Evolutionary conservation across 2,329 filamentous ascomycete genomes (phyloP).

Genomic region (Fusarium temperatum): DNA sequence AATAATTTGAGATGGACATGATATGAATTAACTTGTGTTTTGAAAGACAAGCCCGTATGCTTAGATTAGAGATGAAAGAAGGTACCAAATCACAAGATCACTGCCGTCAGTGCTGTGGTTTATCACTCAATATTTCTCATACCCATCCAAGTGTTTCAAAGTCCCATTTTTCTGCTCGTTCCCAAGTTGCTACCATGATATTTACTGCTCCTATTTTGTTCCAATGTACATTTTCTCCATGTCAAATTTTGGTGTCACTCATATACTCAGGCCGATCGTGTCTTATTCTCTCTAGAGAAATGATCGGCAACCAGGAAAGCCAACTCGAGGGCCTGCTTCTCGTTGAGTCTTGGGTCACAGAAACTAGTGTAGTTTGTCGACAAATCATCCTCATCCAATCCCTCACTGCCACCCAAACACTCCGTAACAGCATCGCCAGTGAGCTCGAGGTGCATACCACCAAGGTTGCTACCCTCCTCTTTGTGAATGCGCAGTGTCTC

Average conservation of each 20-base stretch:
- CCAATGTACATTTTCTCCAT: neutral
- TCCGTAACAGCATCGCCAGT: constrained; percentile 97
- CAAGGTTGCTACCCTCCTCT: constrained; percentile 83
- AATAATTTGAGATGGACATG: constrained; percentile 31
- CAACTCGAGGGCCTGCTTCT: constrained; percentile 96
- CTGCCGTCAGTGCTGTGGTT: neutral
- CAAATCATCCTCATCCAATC: constrained; percentile 86
- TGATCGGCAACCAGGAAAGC: constrained; percentile 93
- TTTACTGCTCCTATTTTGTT: neutral
- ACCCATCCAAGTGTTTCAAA: neutral
- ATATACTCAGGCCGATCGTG: neutral
- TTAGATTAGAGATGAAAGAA: constrained; percentile 20
- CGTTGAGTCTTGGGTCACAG: constrained; percentile 94
- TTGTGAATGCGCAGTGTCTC: constrained; percentile 87
- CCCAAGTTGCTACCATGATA: neutral
- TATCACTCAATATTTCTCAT: neutral
- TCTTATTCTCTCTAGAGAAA: constrained; percentile 57
- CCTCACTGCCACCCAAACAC: constrained; percentile 90
- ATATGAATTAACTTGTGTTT: constrained; percentile 23
- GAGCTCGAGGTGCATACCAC: constrained; percentile 93
- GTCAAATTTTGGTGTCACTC: neutral
- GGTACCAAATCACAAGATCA: constrained; percentile 7
- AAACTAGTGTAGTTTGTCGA: constrained; percentile 93
- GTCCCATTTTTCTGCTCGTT: neutral
- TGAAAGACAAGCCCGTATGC: constrained; percentile 13